Conservation (phyloP, 805 yeast genomes). For the Pichia heedii region DNA sequence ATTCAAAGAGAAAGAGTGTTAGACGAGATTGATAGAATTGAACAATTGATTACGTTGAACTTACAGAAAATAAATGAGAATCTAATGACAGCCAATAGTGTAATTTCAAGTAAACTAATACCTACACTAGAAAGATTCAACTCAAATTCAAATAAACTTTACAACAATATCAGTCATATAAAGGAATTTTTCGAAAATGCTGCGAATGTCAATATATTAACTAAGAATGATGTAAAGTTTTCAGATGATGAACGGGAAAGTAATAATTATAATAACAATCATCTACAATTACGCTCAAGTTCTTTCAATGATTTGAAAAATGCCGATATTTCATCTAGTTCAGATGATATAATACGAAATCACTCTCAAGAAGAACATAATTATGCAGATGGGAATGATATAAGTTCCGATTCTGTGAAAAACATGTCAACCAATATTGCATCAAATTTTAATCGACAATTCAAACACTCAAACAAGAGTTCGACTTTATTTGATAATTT, state of each 20-base stretch:
- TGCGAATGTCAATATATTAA: constrained; percentile 25
- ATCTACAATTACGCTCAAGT: background rate
- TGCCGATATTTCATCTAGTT: background rate
- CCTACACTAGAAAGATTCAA: constrained; percentile 62
- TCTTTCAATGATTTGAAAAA: background rate
- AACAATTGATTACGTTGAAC: constrained; percentile 69
- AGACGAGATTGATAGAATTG: constrained; percentile 53
- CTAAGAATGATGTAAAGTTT: constrained; percentile 7
- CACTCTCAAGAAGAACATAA: background rate
- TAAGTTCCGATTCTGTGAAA: constrained; percentile 2
- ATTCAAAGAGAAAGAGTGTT: constrained; percentile 10
- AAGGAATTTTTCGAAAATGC: constrained; percentile 60
- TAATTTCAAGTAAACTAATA: constrained; percentile 56
- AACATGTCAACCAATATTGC: background rate
- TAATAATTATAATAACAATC: background rate
- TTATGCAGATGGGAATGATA: background rate
- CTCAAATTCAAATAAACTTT: constrained; percentile 45
- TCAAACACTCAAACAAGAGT: background rate
- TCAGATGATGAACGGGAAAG: background rate
- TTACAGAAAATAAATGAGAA: constrained; percentile 75
- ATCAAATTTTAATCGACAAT: background rate
- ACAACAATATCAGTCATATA: constrained; percentile 66
- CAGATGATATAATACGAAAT: background rate
- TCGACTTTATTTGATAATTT: background rate
- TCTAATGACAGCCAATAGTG: constrained; percentile 55